Percentiles rank a stretch among this genome's conserved stretches.
Conservation (phyloP, 2,329 filamentous ascomycete species). For the Knufia petricola region DNA sequence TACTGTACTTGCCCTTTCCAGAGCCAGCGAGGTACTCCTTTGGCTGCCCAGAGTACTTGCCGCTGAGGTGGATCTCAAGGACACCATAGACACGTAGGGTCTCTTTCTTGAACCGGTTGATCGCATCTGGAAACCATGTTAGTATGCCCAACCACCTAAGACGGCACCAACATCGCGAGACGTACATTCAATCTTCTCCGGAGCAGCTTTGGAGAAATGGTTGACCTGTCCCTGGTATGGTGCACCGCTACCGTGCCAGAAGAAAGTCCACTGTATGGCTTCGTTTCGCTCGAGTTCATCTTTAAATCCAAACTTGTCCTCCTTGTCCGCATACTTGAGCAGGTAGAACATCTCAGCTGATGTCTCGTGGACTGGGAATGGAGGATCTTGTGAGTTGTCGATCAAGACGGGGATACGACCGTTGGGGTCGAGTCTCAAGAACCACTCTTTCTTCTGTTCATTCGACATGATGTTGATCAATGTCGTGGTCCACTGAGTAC, state of each 20-base stretch:
- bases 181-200: slow-evolving; percentile 39
- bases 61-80: slow-evolving; percentile 45
- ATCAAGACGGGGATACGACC: slow-evolving; percentile 42
- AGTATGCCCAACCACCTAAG: neutral
- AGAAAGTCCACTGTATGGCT: slow-evolving; percentile 45
- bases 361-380: slow-evolving; percentile 45
- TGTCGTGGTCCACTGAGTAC: slow-evolving; percentile 39
- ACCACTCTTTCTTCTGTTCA: slow-evolving; percentile 46
- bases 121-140: slow-evolving; percentile 29
- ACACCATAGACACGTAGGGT: slow-evolving; percentile 45
- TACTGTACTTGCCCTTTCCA: slow-evolving; percentile 45
- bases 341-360: slow-evolving; percentile 46
- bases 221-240: slow-evolving; percentile 33
- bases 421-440: slow-evolving; percentile 22
- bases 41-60: slow-evolving; percentile 41
- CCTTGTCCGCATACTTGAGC: slow-evolving; percentile 40
- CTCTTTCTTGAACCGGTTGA: slow-evolving; percentile 44
- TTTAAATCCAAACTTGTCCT: slow-evolving; percentile 44
- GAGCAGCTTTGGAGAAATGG: slow-evolving; percentile 37
- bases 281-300: slow-evolving; percentile 43
- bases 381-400: slow-evolving; percentile 41
- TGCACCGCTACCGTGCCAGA: slow-evolving; percentile 32
- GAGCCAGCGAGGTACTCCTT: slow-evolving; percentile 45
- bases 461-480: slow-evolving; percentile 44
- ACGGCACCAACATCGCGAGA: slow-evolving; percentile 4